Evolutionary conservation across 441 rosid species (phyloP).

Genomic region (Geranium incanum): DNA sequence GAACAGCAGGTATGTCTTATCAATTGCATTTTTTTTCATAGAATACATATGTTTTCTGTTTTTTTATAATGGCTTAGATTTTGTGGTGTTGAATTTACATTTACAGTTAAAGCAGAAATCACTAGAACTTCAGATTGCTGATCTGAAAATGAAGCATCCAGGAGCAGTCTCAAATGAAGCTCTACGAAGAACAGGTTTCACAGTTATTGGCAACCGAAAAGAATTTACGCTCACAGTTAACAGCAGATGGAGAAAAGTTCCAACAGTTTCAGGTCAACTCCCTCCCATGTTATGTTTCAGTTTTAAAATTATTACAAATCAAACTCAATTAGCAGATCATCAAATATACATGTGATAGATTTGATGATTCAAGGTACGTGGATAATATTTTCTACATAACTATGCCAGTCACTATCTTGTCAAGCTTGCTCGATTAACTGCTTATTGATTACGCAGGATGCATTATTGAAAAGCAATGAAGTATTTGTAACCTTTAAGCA

Average conservation of each 20-base stretch:
- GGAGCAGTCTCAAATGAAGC: constrained; percentile 81
- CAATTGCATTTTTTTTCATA: constrained; percentile 4
- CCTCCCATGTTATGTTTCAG: constrained; percentile 3
- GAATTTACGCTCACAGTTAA: constrained; percentile 65
- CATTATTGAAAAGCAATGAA: constrained; percentile 77
- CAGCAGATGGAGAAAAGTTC: constrained; percentile 87
- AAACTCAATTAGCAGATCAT: background rate
- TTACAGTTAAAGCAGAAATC: constrained; percentile 75
- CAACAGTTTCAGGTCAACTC: constrained; percentile 78
- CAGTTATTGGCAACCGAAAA: constrained; percentile 78
- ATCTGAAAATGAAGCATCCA: constrained; percentile 67
- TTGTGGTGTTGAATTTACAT: constrained; percentile 23
- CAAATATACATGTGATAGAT: background rate
- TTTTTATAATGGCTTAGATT: background rate
- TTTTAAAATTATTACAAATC: background rate
- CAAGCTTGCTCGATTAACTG: constrained; percentile 6
- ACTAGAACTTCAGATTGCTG: constrained; percentile 75
- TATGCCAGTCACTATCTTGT: background rate
- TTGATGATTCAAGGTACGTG: too few relatives aligned
- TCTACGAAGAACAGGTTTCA: constrained; percentile 80
- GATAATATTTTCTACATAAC: too few relatives aligned
- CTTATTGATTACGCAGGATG: constrained; percentile 51
- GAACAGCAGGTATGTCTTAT: constrained; percentile 51
- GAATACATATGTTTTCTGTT: background rate
- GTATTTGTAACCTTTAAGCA: constrained; percentile 88